Evolutionary conservation across 306 rosid species (phyloP), one percentile per base, ranked within the genome.

Genomic region (Quercus mongolica): DNA sequence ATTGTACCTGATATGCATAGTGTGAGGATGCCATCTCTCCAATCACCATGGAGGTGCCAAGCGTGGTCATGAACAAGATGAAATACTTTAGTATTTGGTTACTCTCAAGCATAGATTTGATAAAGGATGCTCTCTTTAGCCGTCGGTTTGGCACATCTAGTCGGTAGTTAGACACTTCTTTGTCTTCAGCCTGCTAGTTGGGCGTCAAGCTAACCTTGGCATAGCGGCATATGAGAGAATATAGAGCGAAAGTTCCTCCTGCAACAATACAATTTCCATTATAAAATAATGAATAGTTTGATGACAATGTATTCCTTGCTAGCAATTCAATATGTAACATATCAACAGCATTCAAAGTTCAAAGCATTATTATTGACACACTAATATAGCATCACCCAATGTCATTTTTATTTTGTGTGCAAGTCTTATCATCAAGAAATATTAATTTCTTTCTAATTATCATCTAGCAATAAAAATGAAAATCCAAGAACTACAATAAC

Each of bases 11-110:
- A 87, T 15, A 84, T 84, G 56, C 82, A 58, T 35, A 86, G 88
- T 55, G 86, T 87, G 35, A 84, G 81, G 44, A 84, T 71, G 2
- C 88, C 87, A 26, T 87, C 86, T 25, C 26, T 1, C 90, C 90
- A 1, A 86, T 81, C 1, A 81, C 69, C 90, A 87, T 84, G 74
- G 88, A 79, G 51, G 90, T 84, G 20, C 88, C 88, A 6, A 87
- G 76, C 82, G 81, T 41, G 4, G 86, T 79, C 6, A 65, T 73
- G 3, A 87, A 73, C 13, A 84, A 68, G 4, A 81, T 56, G 17
- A 70, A 57, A 4, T 51, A 23, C 57, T 84, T 87, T 2, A 73
- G 68, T 18, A 26, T 67, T 10, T 52, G 31, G 61, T 84, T 84
- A 0, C 58, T 79, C 70, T 87, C 83, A 1, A 84, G 61, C 41